Conservation (phyloP, 2,329 filamentous ascomycete species). For the Fulvia fulva region DNA sequence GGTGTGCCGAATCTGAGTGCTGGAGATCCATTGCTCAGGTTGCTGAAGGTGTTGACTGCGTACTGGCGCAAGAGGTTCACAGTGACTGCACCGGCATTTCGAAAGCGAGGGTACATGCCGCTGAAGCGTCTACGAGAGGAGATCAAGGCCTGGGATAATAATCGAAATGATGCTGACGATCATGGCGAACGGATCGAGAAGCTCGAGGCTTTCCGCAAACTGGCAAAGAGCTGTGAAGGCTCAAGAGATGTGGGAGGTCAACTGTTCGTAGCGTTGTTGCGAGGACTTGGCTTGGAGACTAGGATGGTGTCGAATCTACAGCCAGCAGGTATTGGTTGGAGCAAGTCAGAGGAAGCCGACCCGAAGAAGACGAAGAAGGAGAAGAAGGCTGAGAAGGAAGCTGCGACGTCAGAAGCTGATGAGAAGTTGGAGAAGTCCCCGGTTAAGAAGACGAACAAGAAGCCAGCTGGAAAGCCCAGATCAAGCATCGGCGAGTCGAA, state of each 20-base stretch:
- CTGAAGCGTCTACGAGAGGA: conserved; percentile 71
- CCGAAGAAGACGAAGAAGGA: conserved; percentile 38
- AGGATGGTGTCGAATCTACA: conserved; percentile 82
- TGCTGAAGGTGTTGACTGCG: conserved; percentile 70
- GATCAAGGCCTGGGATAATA: conserved; percentile 64
- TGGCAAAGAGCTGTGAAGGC: conserved; percentile 68
- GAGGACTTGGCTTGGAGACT: conserved; percentile 76
- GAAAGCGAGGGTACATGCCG: conserved; percentile 87
- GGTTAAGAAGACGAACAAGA: conserved; percentile 13
- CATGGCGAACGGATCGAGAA: conserved; percentile 75
- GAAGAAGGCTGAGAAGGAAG: conserved; percentile 17
- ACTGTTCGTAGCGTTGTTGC: conserved; percentile 79
- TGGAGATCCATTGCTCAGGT: conserved; percentile 73
- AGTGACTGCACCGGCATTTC: conserved; percentile 70
- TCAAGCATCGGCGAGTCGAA: not conserved
- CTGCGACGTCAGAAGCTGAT: conserved; percentile 9
- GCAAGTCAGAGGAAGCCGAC: conserved; percentile 74
- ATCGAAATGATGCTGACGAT: conserved; percentile 56
- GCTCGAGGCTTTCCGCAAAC: conserved; percentile 63
- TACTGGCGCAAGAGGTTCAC: conserved; percentile 88
- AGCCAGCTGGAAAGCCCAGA: conserved; percentile 9
- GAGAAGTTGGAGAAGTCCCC: conserved; percentile 3
- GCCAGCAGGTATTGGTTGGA: conserved; percentile 85
- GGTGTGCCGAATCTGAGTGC: conserved; percentile 72
- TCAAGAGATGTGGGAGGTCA: conserved; percentile 86